Conservation (phyloP, 2,329 filamentous ascomycete species). For the Fusarium dlaminii region DNA sequence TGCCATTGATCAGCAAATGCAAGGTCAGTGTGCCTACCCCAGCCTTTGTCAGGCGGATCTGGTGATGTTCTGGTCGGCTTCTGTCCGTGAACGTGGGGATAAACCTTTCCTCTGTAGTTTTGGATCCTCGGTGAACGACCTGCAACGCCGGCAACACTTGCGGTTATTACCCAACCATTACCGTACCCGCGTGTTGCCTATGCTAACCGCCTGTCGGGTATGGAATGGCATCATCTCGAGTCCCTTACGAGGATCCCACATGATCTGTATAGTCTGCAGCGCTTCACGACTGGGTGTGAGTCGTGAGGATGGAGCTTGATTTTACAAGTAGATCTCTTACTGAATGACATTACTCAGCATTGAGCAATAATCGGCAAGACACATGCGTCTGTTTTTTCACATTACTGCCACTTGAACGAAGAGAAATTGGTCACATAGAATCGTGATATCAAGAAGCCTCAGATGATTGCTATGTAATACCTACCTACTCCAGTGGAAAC, state of each 20-base stretch:
- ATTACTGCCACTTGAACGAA: background rate
- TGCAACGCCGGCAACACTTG: slow-evolving; percentile 16
- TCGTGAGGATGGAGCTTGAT: slow-evolving; percentile 8
- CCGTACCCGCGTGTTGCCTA: slow-evolving; percentile 40
- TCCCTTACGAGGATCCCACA: slow-evolving; percentile 31
- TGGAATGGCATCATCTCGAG: slow-evolving; percentile 6
- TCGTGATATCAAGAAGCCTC: background rate
- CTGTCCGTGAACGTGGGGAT: slow-evolving; percentile 19
- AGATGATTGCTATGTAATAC: background rate
- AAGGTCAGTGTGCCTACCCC: slow-evolving; percentile 11
- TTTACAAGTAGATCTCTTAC: background rate
- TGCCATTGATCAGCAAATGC: slow-evolving; percentile 15
- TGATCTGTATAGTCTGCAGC: slow-evolving; percentile 37
- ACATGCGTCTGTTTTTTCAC: background rate
- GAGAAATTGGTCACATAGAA: background rate
- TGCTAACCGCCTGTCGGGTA: slow-evolving; percentile 36
- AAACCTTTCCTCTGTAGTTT: background rate
- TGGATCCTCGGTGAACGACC: slow-evolving; percentile 8
- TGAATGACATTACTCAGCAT: background rate
- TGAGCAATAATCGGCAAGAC: background rate
- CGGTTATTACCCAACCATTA: slow-evolving; percentile 33
- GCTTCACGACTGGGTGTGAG: slow-evolving; percentile 20
- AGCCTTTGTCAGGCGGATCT: slow-evolving; percentile 6
- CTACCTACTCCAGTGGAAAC: background rate
- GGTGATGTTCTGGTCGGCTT: slow-evolving; percentile 27